These are phyloP conservation scores for Globisporangium camurandrum DNA, from an alignment of 352 stramenopile genomes.

Conservation along the genomic window DNA sequence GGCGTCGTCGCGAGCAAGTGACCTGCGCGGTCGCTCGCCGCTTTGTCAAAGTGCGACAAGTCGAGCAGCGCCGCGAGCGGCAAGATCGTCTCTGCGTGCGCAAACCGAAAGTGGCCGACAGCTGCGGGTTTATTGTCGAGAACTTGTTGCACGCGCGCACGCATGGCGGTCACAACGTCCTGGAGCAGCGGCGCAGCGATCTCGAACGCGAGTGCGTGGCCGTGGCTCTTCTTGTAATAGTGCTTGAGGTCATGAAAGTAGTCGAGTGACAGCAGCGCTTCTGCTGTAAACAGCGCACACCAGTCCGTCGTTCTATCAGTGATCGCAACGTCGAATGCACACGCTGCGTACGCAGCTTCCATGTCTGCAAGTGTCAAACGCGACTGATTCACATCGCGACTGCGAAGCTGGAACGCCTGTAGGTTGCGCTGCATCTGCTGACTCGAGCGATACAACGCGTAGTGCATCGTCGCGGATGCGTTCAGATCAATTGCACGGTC, in stretches of 20 bases:
- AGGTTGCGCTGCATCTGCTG: slow-evolving; percentile 48
- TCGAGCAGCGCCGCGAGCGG: slow-evolving; percentile 69
- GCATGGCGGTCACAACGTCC: slow-evolving; percentile 54
- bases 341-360: slow-evolving; percentile 70
- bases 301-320: slow-evolving; percentile 35
- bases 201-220: slow-evolving; percentile 57
- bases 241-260: slow-evolving; percentile 85
- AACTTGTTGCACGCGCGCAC: slow-evolving; percentile 14
- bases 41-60: slow-evolving; percentile 58
- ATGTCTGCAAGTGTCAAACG: slow-evolving; percentile 47
- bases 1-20: slow-evolving; percentile 57
- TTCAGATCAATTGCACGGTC: slow-evolving; percentile 53
- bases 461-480: slow-evolving; percentile 44
- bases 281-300: slow-evolving; percentile 57
- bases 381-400: slow-evolving; percentile 10
- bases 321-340: slow-evolving; percentile 74
- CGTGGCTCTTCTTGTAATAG: slow-evolving; percentile 82
- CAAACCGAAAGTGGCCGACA: slow-evolving; percentile 75
- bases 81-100: slow-evolving; percentile 78
- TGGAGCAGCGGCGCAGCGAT: slow-evolving; percentile 69
- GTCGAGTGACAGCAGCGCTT: slow-evolving; percentile 72
- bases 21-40: slow-evolving; percentile 39
- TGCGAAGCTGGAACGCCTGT: too few species aligned
- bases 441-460: slow-evolving; percentile 42
- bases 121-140: slow-evolving; percentile 20